Percentiles rank a stretch among this genome's conserved stretches.
Conservation (phyloP, 768 basidiomycete species). For the Podaxis carcinomalis region DNA sequence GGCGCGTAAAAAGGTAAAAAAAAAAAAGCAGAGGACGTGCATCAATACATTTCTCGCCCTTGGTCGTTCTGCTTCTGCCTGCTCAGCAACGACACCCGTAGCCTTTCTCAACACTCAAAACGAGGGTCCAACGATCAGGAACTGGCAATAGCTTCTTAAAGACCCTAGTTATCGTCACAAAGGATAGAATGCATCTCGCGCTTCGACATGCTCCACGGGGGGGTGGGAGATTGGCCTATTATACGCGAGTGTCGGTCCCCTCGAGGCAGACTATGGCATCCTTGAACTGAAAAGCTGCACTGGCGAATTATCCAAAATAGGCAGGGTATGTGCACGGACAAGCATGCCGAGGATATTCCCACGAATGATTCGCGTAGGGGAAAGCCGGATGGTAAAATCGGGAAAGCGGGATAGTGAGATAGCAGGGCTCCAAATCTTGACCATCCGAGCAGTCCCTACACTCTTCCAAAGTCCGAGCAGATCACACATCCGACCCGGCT, state of each 20-base stretch:
- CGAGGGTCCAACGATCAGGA: background rate
- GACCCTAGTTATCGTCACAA: background rate
- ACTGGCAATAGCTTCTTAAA: background rate
- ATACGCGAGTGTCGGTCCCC: background rate
- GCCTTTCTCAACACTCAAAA: background rate
- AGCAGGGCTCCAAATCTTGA: background rate
- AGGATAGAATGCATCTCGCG: background rate
- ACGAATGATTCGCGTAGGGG: background rate
- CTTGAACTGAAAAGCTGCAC: too few species aligned
- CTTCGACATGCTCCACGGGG: background rate
- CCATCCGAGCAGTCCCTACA: background rate
- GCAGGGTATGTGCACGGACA: background rate
- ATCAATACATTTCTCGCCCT: background rate
- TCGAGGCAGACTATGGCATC: too few species aligned
- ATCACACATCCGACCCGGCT: background rate
- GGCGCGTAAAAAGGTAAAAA: background rate
- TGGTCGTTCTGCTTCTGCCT: background rate
- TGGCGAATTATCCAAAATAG: background rate
- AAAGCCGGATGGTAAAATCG: slow-evolving; percentile 1
- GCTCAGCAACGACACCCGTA: background rate
- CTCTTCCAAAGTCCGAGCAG: background rate
- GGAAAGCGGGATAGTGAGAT: slow-evolving; percentile 1
- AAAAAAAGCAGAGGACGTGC: background rate
- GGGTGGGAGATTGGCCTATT: background rate
- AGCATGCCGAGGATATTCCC: background rate